Conservation (phyloP, 495 filamentous ascomycete species). For the Corynascus novoguineensis region DNA sequence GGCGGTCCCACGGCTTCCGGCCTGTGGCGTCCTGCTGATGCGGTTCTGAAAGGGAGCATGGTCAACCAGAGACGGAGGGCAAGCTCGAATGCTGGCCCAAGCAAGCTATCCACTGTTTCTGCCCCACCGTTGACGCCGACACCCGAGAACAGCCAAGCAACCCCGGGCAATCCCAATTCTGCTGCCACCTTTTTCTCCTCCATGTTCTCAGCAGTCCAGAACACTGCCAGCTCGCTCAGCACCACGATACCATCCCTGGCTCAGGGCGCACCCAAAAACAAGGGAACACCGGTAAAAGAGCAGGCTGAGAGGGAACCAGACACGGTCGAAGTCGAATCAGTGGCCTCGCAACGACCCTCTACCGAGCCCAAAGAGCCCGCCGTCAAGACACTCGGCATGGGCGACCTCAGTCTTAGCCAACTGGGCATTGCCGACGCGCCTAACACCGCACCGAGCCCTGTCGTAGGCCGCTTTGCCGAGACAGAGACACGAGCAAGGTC, state of each 20-base stretch:
- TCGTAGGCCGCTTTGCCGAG: constrained; percentile 41
- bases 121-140: constrained; percentile 70
- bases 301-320: constrained; percentile 32
- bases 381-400: constrained; percentile 82
- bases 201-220: constrained; percentile 89
- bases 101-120: constrained; percentile 80
- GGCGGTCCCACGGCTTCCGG: constrained; percentile 20
- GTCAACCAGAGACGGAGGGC: constrained; percentile 57
- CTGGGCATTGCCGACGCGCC: constrained; percentile 60
- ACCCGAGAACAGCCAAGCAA: constrained; percentile 42
- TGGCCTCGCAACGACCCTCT: constrained; percentile 30
- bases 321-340: constrained; percentile 44
- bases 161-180: constrained; percentile 34
- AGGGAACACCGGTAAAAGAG: constrained; percentile 31
- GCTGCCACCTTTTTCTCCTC: constrained; percentile 79
- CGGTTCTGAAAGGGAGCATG: constrained; percentile 57
- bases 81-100: constrained; percentile 69
- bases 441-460: constrained; percentile 38
- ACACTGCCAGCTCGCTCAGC: constrained; percentile 79
- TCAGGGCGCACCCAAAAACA: constrained; percentile 36
- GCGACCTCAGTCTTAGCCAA: constrained; percentile 81
- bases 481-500: constrained; percentile 35
- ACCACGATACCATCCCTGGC: constrained; percentile 65
- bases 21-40: constrained; percentile 33
- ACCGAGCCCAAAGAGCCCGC: constrained; percentile 62